These are phyloP conservation scores for Fusarium secorum DNA, from an alignment of 2,329 filamentous ascomycete species.

Conservation along the genomic window DNA sequence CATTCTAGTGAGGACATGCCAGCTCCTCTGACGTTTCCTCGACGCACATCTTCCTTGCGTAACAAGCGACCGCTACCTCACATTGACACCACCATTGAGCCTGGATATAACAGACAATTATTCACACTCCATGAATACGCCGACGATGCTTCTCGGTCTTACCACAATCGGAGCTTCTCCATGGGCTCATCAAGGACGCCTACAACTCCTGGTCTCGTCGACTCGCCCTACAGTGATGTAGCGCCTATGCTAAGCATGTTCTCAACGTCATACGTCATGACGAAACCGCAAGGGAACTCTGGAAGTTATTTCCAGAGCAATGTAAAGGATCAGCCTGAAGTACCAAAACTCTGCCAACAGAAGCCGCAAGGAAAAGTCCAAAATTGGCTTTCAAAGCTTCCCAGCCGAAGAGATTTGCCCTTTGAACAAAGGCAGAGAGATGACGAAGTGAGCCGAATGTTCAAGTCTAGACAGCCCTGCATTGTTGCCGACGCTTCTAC, in stretches of 20 bases:
- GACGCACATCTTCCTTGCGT: neutral
- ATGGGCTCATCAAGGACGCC: neutral
- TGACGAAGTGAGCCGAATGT: neutral
- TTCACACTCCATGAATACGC: neutral
- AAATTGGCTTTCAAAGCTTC: neutral
- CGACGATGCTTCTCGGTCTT: neutral
- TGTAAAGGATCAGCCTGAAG: too few relatives aligned
- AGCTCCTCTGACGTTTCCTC: neutral
- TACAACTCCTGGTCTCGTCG: neutral
- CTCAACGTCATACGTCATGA: neutral
- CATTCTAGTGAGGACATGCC: neutral
- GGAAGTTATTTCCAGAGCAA: too few relatives aligned
- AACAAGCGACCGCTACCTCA: neutral
- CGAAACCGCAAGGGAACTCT: neutral
- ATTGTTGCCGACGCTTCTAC: accelerated
- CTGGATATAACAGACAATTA: neutral
- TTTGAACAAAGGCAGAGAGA: neutral
- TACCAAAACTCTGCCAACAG: too few relatives aligned
- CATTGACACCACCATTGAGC: neutral
- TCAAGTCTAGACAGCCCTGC: neutral
- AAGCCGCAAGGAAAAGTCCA: neutral
- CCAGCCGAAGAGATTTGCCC: accelerated
- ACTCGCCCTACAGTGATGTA: neutral
- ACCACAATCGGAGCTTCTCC: neutral
- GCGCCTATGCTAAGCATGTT: neutral